Conservation (phyloP, 768 basidiomycete species). For the Kwoniella mangroviensis region DNA sequence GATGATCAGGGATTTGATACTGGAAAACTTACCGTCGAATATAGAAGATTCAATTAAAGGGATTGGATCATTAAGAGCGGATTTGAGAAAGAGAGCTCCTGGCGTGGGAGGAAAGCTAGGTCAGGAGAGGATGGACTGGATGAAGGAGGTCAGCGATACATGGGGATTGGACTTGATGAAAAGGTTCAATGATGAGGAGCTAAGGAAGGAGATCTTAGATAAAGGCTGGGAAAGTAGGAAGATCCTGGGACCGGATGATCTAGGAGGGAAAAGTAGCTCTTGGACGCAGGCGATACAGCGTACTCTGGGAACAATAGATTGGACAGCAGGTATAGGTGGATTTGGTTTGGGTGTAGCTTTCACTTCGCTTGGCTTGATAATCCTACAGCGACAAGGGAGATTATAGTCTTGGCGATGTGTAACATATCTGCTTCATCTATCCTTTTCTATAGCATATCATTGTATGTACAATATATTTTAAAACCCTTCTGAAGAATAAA, state of each 20-base stretch:
- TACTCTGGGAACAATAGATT: not conserved
- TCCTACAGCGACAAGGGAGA: not conserved
- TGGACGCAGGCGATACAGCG: conserved; percentile 3
- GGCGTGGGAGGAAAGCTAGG: conserved; percentile 79
- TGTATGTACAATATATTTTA: not conserved
- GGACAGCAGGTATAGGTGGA: conserved; percentile 6
- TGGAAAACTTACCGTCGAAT: conserved; percentile 69
- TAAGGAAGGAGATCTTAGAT: conserved; percentile 71
- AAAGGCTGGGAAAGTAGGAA: conserved; percentile 80
- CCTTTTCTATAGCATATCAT: too few relatives aligned
- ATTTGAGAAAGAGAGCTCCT: conserved; percentile 77
- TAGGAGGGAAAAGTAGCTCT: conserved; percentile 3
- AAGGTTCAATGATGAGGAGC: conserved; percentile 66
- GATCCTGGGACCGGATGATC: conserved; percentile 50
- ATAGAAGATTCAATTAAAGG: conserved; percentile 78
- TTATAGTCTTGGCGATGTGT: not conserved
- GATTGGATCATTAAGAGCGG: conserved; percentile 74
- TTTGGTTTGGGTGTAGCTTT: conserved; percentile 11
- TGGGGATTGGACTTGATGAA: conserved; percentile 86
- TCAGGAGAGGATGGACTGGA: conserved; percentile 82
- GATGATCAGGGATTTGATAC: conserved; percentile 73
- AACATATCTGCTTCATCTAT: not conserved
- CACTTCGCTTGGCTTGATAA: not conserved
- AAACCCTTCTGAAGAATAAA: not conserved
- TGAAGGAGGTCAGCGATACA: conserved; percentile 62